A percentile compares a stretch with the other conserved stretches of the same genome.
Conservation (phyloP, 768 basidiomycete genomes). For the Omphalotus guepiniiformis region DNA sequence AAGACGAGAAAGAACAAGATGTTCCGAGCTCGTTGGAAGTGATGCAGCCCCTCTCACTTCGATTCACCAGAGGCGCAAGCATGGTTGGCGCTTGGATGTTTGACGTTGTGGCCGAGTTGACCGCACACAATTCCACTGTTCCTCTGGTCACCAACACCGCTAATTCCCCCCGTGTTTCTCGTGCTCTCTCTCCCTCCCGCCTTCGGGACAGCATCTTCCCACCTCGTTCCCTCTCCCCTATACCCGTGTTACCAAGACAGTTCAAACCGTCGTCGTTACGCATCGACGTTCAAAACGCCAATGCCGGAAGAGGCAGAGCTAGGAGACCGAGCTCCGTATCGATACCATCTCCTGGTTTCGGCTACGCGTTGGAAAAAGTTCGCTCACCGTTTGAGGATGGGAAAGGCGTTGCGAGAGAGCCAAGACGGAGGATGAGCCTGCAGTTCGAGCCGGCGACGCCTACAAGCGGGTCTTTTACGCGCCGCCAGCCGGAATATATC, state of each 20-base stretch:
- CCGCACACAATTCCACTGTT: conserved; percentile 23
- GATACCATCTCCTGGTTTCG: neutral
- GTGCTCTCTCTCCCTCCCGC: conserved; percentile 1
- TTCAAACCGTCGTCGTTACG: no score
- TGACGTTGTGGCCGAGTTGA: conserved; percentile 68
- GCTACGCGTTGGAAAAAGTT: neutral
- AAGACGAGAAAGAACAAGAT: neutral
- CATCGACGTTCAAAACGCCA: neutral
- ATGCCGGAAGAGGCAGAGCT: neutral
- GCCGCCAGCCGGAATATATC: conserved; percentile 6
- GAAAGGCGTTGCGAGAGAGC: conserved; percentile 16
- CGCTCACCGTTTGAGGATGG: neutral
- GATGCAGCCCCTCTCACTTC: conserved; percentile 10
- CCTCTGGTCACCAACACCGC: neutral
- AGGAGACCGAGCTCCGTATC: conserved; percentile 4
- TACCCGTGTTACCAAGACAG: neutral
- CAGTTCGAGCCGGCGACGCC: conserved; percentile 62
- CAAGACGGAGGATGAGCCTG: conserved; percentile 46
- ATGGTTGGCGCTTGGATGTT: conserved; percentile 84
- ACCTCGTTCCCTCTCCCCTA: neutral
- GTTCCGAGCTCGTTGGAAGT: neutral
- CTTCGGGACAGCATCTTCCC: neutral
- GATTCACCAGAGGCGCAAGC: conserved; percentile 41
- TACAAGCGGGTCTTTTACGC: conserved; percentile 15
- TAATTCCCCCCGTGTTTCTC: neutral